Conservation (phyloP, 371 early-diverging fungal species). For the Mortierella sp. region DNA sequence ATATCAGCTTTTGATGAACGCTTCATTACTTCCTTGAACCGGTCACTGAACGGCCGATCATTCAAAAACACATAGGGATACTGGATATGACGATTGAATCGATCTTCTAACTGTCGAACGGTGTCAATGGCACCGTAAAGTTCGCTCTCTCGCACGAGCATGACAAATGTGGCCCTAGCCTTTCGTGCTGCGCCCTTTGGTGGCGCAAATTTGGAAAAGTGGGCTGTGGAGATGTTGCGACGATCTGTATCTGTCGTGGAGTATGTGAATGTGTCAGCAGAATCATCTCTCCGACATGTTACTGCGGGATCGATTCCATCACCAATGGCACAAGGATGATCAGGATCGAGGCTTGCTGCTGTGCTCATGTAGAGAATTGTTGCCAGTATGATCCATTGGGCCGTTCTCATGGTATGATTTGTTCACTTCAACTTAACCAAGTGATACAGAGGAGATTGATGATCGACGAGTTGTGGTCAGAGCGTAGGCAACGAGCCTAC, state of each 20-base stretch:
- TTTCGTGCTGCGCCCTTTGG: conserved; percentile 34
- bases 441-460: too few relatives aligned
- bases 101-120: conserved; percentile 80
- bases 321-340: too few relatives aligned
- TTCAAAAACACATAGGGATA: conserved; percentile 93
- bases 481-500: too few relatives aligned
- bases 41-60: conserved; percentile 81
- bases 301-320: too few relatives aligned
- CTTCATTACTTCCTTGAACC: conserved; percentile 73
- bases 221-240: not conserved
- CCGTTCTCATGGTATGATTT: too few relatives aligned
- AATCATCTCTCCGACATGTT: too few relatives aligned
- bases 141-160: conserved; percentile 80
- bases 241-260: too few relatives aligned
- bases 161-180: conserved; percentile 76
- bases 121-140: conserved; percentile 71
- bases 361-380: too few relatives aligned
- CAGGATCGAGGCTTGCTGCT: too few relatives aligned
- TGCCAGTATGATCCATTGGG: not conserved
- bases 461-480: too few relatives aligned
- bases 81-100: conserved; percentile 82
- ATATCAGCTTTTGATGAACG: conserved; percentile 64
- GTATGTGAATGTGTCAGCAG: too few relatives aligned
- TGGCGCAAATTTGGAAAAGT: conserved; percentile 9
- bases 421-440: too few relatives aligned